Conservation (phyloP, 1,139 yeast genomes). For the Suhomyces choctaworum region DNA sequence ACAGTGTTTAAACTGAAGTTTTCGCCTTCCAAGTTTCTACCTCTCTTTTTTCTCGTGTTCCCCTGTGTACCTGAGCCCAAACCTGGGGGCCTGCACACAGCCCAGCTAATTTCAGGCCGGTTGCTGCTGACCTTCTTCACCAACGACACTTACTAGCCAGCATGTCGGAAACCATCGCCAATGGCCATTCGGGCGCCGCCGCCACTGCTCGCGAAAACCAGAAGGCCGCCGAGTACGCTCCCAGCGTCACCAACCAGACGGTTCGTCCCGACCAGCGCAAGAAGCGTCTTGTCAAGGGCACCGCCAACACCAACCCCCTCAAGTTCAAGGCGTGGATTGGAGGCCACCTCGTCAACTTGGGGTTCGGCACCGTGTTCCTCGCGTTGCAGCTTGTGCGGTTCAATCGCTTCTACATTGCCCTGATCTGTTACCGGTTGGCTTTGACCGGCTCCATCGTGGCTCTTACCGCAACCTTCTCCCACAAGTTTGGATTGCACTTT, state of each 20-base stretch:
- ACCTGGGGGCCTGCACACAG: no score
- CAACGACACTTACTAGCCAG: conserved; percentile 1
- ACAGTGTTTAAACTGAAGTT: no score
- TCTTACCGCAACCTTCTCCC: conserved; percentile 53
- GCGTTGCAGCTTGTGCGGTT: conserved; percentile 49
- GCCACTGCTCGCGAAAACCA: conserved; percentile 2
- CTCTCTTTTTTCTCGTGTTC: no score
- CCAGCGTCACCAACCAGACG: conserved; percentile 23
- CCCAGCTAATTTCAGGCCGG: not conserved
- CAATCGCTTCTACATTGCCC: conserved; percentile 46
- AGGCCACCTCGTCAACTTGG: conserved; percentile 56
- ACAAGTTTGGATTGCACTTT: conserved; percentile 54
- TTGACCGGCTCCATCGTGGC: conserved; percentile 59
- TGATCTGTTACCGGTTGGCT: conserved; percentile 52
- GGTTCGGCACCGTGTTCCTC: conserved; percentile 51
- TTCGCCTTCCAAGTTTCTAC: no score
- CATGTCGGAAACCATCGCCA: conserved; percentile 9
- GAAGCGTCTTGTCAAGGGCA: conserved; percentile 43
- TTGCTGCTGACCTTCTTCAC: not conserved
- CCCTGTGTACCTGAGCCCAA: no score
- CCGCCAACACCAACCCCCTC: conserved; percentile 37
- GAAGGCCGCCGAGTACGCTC: conserved; percentile 3
- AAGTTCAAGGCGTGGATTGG: conserved; percentile 58
- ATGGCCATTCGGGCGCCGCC: conserved; percentile 7
- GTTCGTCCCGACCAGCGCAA: conserved; percentile 28